Evolutionary conservation across 805 yeast genomes (phyloP).

Genomic region (Saccharomyces kudriavzevii): DNA sequence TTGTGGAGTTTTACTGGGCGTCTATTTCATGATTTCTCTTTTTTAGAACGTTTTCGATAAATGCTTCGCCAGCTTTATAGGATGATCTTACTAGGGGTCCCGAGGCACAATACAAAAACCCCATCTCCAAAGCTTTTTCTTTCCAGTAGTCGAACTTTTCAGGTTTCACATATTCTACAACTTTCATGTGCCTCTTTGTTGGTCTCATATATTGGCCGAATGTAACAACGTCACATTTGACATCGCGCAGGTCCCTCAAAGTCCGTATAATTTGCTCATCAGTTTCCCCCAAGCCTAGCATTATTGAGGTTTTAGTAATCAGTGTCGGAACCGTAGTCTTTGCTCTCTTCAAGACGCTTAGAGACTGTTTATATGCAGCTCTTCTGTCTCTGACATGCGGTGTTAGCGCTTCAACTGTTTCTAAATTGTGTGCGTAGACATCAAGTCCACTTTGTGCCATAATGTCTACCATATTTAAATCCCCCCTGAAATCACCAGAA

Average conservation of each 20-base stretch:
- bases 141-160: conserved; percentile 94
- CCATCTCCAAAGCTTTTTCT: conserved; percentile 74
- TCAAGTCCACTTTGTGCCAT: conserved; percentile 85
- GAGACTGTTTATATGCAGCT: conserved; percentile 87
- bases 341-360: conserved; percentile 71
- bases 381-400: conserved; percentile 94
- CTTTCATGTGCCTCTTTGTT: conserved; percentile 96
- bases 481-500: conserved; percentile 93
- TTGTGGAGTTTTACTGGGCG: background rate
- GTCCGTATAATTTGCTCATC: conserved; percentile 82
- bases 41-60: conserved; percentile 84
- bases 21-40: conserved; percentile 41
- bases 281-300: conserved; percentile 95
- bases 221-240: conserved; percentile 87
- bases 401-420: conserved; percentile 90
- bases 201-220: conserved; percentile 99
- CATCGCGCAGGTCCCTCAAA: conserved; percentile 62
- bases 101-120: conserved; percentile 91
- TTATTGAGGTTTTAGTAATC: conserved; percentile 86
- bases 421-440: conserved; percentile 94
- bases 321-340: conserved; percentile 66
- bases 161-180: conserved; percentile 88
- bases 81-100: conserved; percentile 96
- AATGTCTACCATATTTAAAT: conserved; percentile 65
- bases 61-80: conserved; percentile 97